Evolutionary conservation across 345 rosid species (phyloP), one percentile per base, ranked within the genome.

Genomic region (Orychophragmus violaceus): DNA sequence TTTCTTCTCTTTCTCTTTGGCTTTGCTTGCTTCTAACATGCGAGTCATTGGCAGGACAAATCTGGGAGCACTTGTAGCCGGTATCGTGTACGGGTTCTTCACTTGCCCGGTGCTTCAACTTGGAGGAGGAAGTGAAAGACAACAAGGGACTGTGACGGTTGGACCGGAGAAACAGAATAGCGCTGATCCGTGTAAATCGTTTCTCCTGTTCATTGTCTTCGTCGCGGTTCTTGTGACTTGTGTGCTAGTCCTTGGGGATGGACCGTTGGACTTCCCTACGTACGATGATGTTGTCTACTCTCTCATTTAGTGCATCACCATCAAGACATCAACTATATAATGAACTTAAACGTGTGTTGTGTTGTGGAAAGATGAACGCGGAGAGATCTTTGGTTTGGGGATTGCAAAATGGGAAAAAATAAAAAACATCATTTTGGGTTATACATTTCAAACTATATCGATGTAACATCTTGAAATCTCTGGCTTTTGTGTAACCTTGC

Each of bases 1-100:
- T 50, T 16, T 42, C 11, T 13, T 3, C 50, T 59, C 8, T 41
- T 22, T 70, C 16, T 19, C 5, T 16, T 21, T 59, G 13, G n/a
- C n/a, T n/a, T n/a, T n/a, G n/a, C n/a, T n/a, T n/a, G n/a, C 41
- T 61, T 37, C 9, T 24, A n/a, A 51, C 56, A 51, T 51, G 18
- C 1, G 33, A 51, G 28, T 45, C 41, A 36, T n/a, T 48, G 64
- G 48, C 76, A 92, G 98, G 96, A 75, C 93, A 41, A 95, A 92
- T 68, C 45, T 87, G 0, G 96, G 96, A 67, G 90, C 96, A 62
- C 81, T 78, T 7, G 33, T 82, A 18, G 79, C 84, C 0, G 98
- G 98, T 12, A 74, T 84, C 3, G 62, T 65, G 39, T 85, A 87
- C 1, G 93, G 93, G 8, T 84, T 61, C 71, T 76, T 89, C 70